Percentiles rank a stretch among this genome's conserved stretches.
Evolutionary conservation across 2,329 filamentous ascomycete genomes (phyloP).

Genomic region (Nothophoma quercina): DNA sequence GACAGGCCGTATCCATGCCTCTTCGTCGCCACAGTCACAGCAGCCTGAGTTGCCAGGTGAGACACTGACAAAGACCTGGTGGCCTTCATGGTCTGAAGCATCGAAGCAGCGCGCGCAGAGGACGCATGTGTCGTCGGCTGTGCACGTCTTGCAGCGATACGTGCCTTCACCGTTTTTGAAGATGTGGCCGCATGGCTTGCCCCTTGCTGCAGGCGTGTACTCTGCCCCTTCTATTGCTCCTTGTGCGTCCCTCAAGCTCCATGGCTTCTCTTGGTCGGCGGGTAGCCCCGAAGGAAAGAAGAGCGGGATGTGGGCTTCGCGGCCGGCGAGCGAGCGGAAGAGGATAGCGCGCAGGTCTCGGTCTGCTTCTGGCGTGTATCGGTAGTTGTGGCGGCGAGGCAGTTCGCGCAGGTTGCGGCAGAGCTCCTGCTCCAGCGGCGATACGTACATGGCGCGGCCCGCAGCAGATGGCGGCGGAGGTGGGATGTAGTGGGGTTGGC

Average conservation of each 20-base stretch:
- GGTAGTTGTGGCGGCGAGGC: constrained; percentile 75
- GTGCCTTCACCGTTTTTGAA: constrained; percentile 94
- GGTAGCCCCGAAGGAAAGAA: constrained; percentile 83
- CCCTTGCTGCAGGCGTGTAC: constrained; percentile 88
- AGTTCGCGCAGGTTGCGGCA: constrained; percentile 82
- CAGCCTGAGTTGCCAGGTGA: constrained; percentile 93
- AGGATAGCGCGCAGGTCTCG: constrained; percentile 78
- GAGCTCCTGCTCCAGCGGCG: constrained; percentile 76
- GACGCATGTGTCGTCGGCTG: constrained; percentile 92
- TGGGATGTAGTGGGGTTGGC: constrained; percentile 23
- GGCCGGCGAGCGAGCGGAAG: constrained; percentile 85
- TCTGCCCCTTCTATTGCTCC: constrained; percentile 93
- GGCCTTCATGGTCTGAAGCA: constrained; percentile 90
- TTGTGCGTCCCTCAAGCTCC: constrained; percentile 86
- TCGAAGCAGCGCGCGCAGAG: constrained; percentile 95
- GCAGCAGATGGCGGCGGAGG: constrained; percentile 15
- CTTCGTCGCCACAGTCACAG: constrained; percentile 95
- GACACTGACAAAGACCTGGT: constrained; percentile 87
- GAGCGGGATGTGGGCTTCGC: constrained; percentile 75
- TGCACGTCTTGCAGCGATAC: constrained; percentile 93
- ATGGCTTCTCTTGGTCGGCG: constrained; percentile 60
- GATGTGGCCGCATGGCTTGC: constrained; percentile 95
- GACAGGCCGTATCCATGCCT: constrained; percentile 89
- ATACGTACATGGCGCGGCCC: constrained; percentile 53
- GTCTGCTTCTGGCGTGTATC: constrained; percentile 76